Conservation (phyloP, 176 grass and related monocot genomes). For the Zea mays region Zm-B73-REFERENCE-NAM-5.0 NC_050097.1:27911501-27912000, state of each 20-base stretch:
- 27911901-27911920: constrained; percentile 78
- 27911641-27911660: background rate
- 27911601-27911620: constrained; percentile 9
- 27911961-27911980: constrained; percentile 56
- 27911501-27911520: background rate
- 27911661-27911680: background rate
- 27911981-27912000: constrained; percentile 63
- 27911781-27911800: background rate
- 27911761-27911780: constrained; percentile 15
- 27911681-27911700: background rate
- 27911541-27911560: background rate
- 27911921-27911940: constrained; percentile 75
- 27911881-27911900: constrained; percentile 97
- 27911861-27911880: constrained; percentile 82
- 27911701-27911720: background rate
- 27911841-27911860: constrained; percentile 83
- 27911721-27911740: background rate
- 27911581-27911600: constrained; percentile 19
- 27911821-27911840: constrained; percentile 77
- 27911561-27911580: background rate
- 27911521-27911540: background rate
- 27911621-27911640: background rate
- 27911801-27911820: constrained; percentile 73
- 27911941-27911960: constrained; percentile 78
- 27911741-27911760: background rate